A percentile compares a stretch with the other conserved stretches of the same genome.
Evolutionary conservation across 768 basidiomycete species (phyloP).

Genomic region (Suillus occidentalis): DNA sequence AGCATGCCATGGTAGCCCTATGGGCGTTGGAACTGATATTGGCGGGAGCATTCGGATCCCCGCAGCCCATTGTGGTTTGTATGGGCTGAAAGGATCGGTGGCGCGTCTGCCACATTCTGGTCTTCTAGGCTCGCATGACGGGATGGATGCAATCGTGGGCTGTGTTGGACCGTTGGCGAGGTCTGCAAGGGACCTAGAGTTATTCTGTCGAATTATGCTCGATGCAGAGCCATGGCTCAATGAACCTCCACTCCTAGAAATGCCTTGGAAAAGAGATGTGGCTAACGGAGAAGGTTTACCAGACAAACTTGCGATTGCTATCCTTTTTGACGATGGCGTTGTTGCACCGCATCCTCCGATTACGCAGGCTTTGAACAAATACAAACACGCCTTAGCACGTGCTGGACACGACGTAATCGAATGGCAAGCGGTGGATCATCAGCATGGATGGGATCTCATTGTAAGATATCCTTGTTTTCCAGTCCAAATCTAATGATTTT

Average conservation of each 20-base stretch:
- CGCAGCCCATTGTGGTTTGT: slow-evolving; percentile 42
- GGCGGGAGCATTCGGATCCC: slow-evolving; percentile 48
- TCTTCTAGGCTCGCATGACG: slow-evolving; percentile 48
- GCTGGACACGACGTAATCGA: slow-evolving; percentile 54
- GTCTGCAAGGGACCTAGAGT: slow-evolving; percentile 47
- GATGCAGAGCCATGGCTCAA: slow-evolving; percentile 45
- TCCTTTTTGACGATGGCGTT: slow-evolving; percentile 52
- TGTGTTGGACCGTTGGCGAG: slow-evolving; percentile 48
- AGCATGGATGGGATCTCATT: slow-evolving; percentile 46
- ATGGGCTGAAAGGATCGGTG: slow-evolving; percentile 48
- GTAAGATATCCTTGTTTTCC: slow-evolving; percentile 31
- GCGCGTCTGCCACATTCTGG: slow-evolving; percentile 53
- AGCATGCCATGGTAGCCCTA: slow-evolving; percentile 41
- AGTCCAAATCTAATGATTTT: slow-evolving; percentile 8
- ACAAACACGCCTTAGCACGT: slow-evolving; percentile 38
- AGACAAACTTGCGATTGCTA: slow-evolving; percentile 42
- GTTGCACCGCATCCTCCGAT: slow-evolving; percentile 53
- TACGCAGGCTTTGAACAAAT: slow-evolving; percentile 37
- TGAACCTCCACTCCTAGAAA: slow-evolving; percentile 47
- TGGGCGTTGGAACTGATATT: slow-evolving; percentile 48
- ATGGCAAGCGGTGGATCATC: slow-evolving; percentile 47
- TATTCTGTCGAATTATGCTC: slow-evolving; percentile 50
- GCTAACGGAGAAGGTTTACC: slow-evolving; percentile 40
- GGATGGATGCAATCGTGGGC: slow-evolving; percentile 54
- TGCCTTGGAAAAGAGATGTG: slow-evolving; percentile 47